These are phyloP conservation scores for Nothophytophthora sp. DNA, from an alignment of 352 stramenopile genomes.

Conservation along the genomic window DNA sequence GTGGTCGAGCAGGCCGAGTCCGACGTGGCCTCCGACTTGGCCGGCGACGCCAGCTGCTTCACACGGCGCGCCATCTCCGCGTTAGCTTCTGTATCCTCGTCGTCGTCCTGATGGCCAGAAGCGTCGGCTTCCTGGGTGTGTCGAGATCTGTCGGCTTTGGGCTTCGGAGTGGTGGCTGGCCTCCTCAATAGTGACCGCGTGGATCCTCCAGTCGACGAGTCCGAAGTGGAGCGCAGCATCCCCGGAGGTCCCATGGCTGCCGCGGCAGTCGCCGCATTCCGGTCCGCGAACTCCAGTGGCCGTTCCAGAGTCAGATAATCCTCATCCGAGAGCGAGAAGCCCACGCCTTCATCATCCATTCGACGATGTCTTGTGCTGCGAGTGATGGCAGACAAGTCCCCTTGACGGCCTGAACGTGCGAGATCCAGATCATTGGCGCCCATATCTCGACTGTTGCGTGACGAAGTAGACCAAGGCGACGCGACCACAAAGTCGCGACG, in stretches of 20 bases:
- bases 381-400: slow-evolving; percentile 27
- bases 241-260: neutral
- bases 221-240: slow-evolving; percentile 19
- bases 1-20: slow-evolving; percentile 58
- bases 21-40: slow-evolving; percentile 37
- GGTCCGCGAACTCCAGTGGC: slow-evolving; percentile 28
- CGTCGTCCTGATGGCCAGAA: slow-evolving; percentile 5
- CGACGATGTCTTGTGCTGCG: slow-evolving; percentile 40
- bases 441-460: slow-evolving; percentile 18
- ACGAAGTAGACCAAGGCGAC: slow-evolving; percentile 40
- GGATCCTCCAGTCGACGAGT: slow-evolving; percentile 16
- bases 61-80: slow-evolving; percentile 24
- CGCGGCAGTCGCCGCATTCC: neutral
- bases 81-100: slow-evolving; percentile 12
- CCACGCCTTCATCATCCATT: slow-evolving; percentile 31
- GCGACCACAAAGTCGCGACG: slow-evolving; percentile 42
- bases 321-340: slow-evolving; percentile 62
- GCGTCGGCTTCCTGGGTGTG: slow-evolving; percentile 2
- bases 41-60: slow-evolving; percentile 49
- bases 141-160: slow-evolving; percentile 14
- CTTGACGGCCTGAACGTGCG: slow-evolving; percentile 20
- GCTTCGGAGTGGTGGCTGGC: slow-evolving; percentile 1
- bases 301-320: slow-evolving; percentile 70
- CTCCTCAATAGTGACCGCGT: slow-evolving; percentile 16
- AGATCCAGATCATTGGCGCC: slow-evolving; percentile 35